phyloP scores from a whole-genome alignment of 352 stramenopile genomes.

The Phytophthora foliorum region DNA sequence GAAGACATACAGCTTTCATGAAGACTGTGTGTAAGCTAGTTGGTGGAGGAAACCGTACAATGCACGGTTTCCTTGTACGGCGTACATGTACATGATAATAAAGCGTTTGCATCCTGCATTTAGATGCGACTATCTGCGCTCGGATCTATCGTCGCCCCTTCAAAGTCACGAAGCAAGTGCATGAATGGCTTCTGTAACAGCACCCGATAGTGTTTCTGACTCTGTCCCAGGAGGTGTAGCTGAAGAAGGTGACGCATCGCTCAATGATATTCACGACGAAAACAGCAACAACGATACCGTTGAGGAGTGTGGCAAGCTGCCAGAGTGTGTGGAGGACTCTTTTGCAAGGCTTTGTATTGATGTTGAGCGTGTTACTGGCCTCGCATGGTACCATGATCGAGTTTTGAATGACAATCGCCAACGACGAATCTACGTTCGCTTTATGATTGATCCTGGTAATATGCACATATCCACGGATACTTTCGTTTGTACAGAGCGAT shows the following conservation, averaged over 20 bases:
- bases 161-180: not conserved
- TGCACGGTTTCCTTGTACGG: no score
- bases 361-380: slow-evolving; percentile 1
- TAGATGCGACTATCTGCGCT: slow-evolving; percentile 8
- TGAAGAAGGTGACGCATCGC: not conserved
- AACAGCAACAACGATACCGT: not conserved
- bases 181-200: slow-evolving; percentile 17
- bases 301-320: not conserved
- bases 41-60: not conserved
- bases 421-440: not conserved
- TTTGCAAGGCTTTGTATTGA: not conserved
- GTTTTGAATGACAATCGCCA: not conserved
- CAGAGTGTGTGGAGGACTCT: not conserved
- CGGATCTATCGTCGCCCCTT: slow-evolving; percentile 24
- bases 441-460: not conserved
- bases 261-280: not conserved
- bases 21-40: slow-evolving; percentile 33
- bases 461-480: not conserved
- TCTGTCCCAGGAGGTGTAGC: not conserved
- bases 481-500: not conserved
- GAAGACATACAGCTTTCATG: slow-evolving; percentile 42
- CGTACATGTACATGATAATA: not conserved
- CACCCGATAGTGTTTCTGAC: not conserved
- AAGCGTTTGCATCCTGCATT: slow-evolving; percentile 18
- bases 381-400: slow-evolving; percentile 1